Conservation (phyloP, 176 grass and related monocot species). For the Chrysopogon serrulatus region DNA sequence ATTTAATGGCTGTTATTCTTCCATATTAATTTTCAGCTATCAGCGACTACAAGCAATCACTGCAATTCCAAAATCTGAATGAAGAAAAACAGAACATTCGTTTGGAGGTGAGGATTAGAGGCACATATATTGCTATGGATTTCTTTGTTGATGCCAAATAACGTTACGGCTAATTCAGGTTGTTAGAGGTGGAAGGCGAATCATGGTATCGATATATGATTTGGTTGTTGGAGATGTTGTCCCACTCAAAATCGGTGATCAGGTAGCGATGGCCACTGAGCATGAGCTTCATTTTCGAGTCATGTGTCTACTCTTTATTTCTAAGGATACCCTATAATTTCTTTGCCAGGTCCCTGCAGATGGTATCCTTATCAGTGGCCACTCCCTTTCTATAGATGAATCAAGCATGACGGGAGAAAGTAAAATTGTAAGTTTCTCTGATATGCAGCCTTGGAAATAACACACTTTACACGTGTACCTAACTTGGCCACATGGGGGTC, state of each 20-base stretch:
- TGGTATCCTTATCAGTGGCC: slow-evolving; percentile 82
- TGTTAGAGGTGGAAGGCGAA: slow-evolving; percentile 71
- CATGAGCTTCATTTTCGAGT: background rate
- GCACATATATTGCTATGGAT: background rate
- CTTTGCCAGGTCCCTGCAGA: slow-evolving; percentile 62
- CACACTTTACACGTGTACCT: slow-evolving; percentile 6
- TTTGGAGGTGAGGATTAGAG: slow-evolving; percentile 52
- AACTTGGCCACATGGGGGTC: background rate
- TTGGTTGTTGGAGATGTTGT: slow-evolving; percentile 81
- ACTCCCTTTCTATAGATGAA: slow-evolving; percentile 6
- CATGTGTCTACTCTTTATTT: background rate
- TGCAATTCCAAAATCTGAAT: slow-evolving; percentile 92
- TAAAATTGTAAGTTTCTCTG: slow-evolving; percentile 67
- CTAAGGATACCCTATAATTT: slow-evolving; percentile 17
- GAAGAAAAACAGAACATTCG: slow-evolving; percentile 91
- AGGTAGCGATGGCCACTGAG: slow-evolving; percentile 37
- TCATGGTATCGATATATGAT: slow-evolving; percentile 82
- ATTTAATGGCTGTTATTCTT: background rate
- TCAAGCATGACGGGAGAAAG: slow-evolving; percentile 99
- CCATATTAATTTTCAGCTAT: slow-evolving; percentile 37
- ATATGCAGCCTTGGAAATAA: background rate
- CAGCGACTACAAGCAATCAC: slow-evolving; percentile 80
- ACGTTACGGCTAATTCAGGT: slow-evolving; percentile 46
- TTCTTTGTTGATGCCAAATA: background rate
- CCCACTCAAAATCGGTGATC: slow-evolving; percentile 95